A percentile compares a stretch with the other conserved stretches of the same genome.
Conservation (phyloP, 345 rosid species). For the Gossypium turneri region DNA sequence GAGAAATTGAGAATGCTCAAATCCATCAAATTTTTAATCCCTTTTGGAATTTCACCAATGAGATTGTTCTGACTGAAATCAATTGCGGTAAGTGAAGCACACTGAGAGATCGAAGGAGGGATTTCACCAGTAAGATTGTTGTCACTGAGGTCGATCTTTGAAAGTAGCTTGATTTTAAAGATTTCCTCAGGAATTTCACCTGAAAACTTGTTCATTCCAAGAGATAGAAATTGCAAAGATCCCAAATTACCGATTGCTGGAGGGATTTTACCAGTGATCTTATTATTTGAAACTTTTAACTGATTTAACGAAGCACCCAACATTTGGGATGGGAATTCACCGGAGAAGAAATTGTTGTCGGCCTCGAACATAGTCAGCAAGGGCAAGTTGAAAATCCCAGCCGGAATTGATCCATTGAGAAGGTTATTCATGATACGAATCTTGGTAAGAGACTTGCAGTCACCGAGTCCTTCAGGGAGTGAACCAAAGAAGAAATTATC, state of each 20-base stretch:
- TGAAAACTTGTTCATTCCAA: constrained; percentile 50
- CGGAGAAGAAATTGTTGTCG: constrained; percentile 59
- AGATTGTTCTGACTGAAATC: constrained; percentile 70
- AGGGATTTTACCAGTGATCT: constrained; percentile 64
- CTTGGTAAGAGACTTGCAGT: constrained; percentile 55
- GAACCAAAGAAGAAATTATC: constrained; percentile 69
- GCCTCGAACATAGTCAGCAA: constrained; percentile 42
- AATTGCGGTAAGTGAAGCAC: constrained; percentile 44
- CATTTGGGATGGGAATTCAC: constrained; percentile 61
- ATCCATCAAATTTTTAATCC: constrained; percentile 38
- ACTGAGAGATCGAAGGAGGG: constrained; percentile 44
- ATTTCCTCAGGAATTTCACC: constrained; percentile 57
- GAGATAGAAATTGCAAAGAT: constrained; percentile 35
- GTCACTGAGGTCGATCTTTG: constrained; percentile 44
- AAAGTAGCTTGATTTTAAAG: constrained; percentile 42
- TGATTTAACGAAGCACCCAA: constrained; percentile 42
- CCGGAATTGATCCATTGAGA: constrained; percentile 62
- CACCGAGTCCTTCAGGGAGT: constrained; percentile 62
- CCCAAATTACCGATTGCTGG: constrained; percentile 50
- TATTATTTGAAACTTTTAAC: constrained; percentile 50
- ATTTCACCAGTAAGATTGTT: constrained; percentile 62
- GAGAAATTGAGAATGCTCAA: constrained; percentile 67
- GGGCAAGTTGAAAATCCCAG: constrained; percentile 65
- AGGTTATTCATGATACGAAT: constrained; percentile 51
- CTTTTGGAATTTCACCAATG: constrained; percentile 57